Evolutionary conservation across 2,329 filamentous ascomycete species (phyloP).

Genomic region (Aspergillus vadensis): DNA sequence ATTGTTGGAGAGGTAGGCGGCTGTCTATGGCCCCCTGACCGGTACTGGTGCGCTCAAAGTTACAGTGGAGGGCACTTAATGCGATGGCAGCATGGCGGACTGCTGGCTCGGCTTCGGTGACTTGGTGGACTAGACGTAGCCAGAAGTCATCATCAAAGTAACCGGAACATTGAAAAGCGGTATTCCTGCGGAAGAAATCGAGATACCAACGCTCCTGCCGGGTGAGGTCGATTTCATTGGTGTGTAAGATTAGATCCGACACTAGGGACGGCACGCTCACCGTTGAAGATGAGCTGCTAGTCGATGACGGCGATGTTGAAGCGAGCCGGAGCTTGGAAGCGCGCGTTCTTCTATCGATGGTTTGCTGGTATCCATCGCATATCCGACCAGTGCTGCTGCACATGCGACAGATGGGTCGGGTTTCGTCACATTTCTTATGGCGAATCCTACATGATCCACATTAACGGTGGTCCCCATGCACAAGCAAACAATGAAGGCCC

Average conservation of each 20-base stretch:
- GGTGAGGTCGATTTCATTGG: neutral
- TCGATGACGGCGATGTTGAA: neutral
- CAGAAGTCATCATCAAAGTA: conserved; percentile 18
- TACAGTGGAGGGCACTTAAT: conserved; percentile 28
- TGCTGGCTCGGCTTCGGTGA: conserved; percentile 22
- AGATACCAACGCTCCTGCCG: conserved; percentile 2
- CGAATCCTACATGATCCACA: neutral
- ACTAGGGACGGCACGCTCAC: neutral
- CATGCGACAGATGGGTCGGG: conserved; percentile 1
- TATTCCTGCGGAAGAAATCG: conserved; percentile 2
- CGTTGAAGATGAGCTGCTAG: neutral
- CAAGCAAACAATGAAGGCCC: neutral
- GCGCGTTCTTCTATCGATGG: neutral
- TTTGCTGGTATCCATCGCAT: conserved; percentile 5
- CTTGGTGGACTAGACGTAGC: conserved; percentile 22
- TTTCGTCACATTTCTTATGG: conserved; percentile 7
- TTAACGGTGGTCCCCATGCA: neutral
- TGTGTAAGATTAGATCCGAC: conserved; percentile 1
- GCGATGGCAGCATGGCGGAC: conserved; percentile 30
- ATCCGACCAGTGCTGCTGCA: neutral
- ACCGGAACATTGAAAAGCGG: neutral
- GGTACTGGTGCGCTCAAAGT: conserved; percentile 17
- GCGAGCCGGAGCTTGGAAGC: neutral
- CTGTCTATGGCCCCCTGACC: neutral
- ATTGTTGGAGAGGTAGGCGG: conserved; percentile 2